Base-by-base conservation (phyloP, 306 rosid genomes). In the Sechiopsis laciniata region DNA sequence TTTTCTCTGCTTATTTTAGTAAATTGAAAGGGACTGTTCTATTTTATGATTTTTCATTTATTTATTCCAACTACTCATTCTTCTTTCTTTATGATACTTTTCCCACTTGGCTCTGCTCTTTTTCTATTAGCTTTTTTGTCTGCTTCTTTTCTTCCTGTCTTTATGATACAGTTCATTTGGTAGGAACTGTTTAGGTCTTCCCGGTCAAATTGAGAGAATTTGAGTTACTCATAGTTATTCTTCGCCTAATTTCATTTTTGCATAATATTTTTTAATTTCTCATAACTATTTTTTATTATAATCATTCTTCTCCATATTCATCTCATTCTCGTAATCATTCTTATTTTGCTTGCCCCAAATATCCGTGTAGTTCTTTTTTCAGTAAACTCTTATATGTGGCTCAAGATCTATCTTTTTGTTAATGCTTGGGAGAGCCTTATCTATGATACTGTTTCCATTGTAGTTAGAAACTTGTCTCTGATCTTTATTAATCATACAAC, bases 101-200 rank as follows among this genome's bases (percentile, higher is more conserved):
- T 32, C 45, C 74, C 61, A 51, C 74, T 50, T 24, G 8, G 8
- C 21, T 52, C 45, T 21, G 45, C 21, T 15, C 50, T 2, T 22
- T 71, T 52, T 21, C 8, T 32, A 6, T 3, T 24, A 69, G 42
- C 19, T 71, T 24, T 71, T 50, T 51, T 70, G 61, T 22, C 60
- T 26, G 29, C 59, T 24, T 50, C 24, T 12, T 37, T 11, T 26
- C 40, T 7, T 37, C 37, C 75, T 72, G 53, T 54, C 62, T 71
- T 50, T 71, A 37, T n/a, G n/a, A n/a, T n/a, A n/a, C n/a, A n/a
- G n/a, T 48, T 35, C 76, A 52, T 71, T 15, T 53, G n/a, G 37
- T 32, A 32, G 37, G 37, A 5, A 3, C 37, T 32, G 5, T 2
- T 32, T 32, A 1, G 37, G 37, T 3, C 37, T 32, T 32, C 3